A percentile compares a stretch with the other conserved stretches of the same genome.
Evolutionary conservation across 257 asterid species (phyloP).

Genomic region (Craterostigma plantagineum): DNA sequence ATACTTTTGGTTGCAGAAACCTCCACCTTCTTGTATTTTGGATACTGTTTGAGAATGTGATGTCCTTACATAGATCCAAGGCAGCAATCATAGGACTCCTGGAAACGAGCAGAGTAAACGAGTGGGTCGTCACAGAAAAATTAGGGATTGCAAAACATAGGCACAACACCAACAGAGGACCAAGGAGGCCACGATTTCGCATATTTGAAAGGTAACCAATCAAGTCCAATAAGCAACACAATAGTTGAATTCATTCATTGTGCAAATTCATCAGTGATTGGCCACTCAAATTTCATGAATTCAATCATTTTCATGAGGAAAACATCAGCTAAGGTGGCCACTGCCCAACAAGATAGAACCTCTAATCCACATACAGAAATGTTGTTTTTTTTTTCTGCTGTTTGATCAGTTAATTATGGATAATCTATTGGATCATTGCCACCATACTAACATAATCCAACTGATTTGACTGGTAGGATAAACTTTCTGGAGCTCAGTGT

Average conservation of each 20-base stretch:
- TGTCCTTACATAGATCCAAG: constrained; percentile 84
- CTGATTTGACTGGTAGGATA: constrained; percentile 28
- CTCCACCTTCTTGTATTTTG: constrained; percentile 61
- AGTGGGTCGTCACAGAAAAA: constrained; percentile 89
- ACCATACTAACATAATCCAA: not conserved
- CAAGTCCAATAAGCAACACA: not conserved
- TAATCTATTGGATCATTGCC: too few species aligned
- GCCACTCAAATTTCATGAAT: not conserved
- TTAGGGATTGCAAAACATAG: constrained; percentile 47
- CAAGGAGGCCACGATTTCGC: constrained; percentile 22
- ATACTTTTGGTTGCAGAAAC: constrained; percentile 30
- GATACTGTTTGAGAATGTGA: constrained; percentile 74
- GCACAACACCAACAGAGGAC: constrained; percentile 21
- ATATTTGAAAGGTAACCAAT: constrained; percentile 49
- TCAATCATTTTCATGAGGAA: not conserved
- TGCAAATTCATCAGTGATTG: too few species aligned
- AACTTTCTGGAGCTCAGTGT: constrained; percentile 55
- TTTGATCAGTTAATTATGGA: too few species aligned
- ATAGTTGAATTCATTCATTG: not conserved
- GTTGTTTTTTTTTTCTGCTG: too few species aligned
- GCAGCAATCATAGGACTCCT: constrained; percentile 79
- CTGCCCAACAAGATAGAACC: too few species aligned
- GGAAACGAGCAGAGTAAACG: constrained; percentile 63
- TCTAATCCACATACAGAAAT: too few species aligned
- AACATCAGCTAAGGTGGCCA: too few species aligned